Conservation (phyloP, 2,329 filamentous ascomycete genomes). For the Rutstroemia sp. region DNA sequence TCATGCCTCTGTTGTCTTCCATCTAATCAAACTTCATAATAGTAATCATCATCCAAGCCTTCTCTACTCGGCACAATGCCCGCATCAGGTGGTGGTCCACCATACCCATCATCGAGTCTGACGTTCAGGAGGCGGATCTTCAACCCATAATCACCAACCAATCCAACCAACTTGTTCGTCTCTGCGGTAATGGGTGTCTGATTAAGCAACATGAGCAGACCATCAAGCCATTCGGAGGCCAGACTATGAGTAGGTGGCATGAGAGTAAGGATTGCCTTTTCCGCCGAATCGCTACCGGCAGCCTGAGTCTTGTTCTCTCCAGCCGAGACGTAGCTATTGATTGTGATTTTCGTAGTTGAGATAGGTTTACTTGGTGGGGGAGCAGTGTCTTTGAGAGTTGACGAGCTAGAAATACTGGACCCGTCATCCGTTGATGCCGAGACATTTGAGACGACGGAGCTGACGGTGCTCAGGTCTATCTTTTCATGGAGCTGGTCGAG, state of each 20-base stretch:
- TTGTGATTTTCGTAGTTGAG: constrained; percentile 76
- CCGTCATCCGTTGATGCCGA: constrained; percentile 39
- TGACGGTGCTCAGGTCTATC: constrained; percentile 80
- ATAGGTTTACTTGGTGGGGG: constrained; percentile 22
- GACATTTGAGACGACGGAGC: constrained; percentile 90
- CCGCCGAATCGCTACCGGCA: constrained; percentile 39
- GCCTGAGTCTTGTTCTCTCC: constrained; percentile 24
- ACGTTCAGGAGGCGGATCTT: constrained; percentile 92
- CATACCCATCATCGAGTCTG: constrained; percentile 69
- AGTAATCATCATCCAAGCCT: constrained; percentile 87
- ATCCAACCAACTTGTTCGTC: constrained; percentile 78
- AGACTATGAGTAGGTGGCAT: constrained; percentile 73
- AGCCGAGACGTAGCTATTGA: constrained; percentile 59
- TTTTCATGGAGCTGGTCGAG: constrained; percentile 71
- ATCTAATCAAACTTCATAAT: constrained; percentile 51
- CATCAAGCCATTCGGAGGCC: constrained; percentile 95
- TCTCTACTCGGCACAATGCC: constrained; percentile 75
- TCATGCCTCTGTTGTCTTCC: not conserved
- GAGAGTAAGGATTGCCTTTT: constrained; percentile 73
- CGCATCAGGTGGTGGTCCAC: constrained; percentile 46
- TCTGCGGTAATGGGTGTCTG: constrained; percentile 96
- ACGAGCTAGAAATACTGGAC: constrained; percentile 35
- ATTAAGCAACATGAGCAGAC: constrained; percentile 86
- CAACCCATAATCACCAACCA: constrained; percentile 84
- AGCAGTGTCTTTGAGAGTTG: constrained; percentile 32